Evolutionary conservation across 148 eudicot genomes (phyloP).

Genomic region (Oxyria digyna): DNA sequence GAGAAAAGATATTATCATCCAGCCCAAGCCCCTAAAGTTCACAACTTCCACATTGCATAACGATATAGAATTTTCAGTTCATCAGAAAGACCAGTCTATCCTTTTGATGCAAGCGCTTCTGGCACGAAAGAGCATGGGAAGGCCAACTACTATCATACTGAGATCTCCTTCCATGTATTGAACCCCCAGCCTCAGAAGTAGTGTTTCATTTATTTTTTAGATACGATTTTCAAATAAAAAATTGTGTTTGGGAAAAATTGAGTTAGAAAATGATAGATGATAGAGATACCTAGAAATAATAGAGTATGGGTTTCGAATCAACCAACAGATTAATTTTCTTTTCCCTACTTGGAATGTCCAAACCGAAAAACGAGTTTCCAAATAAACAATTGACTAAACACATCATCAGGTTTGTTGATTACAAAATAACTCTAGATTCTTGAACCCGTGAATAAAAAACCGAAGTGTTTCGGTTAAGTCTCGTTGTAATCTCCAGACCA

Average conservation of each 20-base stretch:
- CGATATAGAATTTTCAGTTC: background rate
- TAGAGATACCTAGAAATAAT: background rate
- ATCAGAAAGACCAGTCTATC: background rate
- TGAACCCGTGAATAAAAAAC: background rate
- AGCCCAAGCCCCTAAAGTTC: background rate
- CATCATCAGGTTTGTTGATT: background rate
- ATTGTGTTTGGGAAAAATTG: background rate
- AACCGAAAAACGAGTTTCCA: background rate
- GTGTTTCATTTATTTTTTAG: background rate
- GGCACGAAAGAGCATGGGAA: background rate
- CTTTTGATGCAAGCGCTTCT: background rate
- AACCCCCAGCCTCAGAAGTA: background rate
- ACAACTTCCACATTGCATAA: background rate
- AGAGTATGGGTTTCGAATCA: background rate
- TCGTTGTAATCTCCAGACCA: background rate
- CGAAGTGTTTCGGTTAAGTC: background rate
- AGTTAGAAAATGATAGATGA: background rate
- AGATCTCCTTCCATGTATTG: background rate
- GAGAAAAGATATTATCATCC: constrained; percentile 12
- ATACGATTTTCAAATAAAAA: background rate
- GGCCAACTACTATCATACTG: background rate
- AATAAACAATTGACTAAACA: background rate
- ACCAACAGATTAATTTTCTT: background rate
- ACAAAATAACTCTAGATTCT: background rate
- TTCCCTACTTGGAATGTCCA: background rate